A percentile compares a stretch with the other conserved stretches of the same genome.
These are phyloP conservation scores for Plasmodium fragile DNA, from an alignment of 169 alveolate species.

Conservation along the genomic window DNA sequence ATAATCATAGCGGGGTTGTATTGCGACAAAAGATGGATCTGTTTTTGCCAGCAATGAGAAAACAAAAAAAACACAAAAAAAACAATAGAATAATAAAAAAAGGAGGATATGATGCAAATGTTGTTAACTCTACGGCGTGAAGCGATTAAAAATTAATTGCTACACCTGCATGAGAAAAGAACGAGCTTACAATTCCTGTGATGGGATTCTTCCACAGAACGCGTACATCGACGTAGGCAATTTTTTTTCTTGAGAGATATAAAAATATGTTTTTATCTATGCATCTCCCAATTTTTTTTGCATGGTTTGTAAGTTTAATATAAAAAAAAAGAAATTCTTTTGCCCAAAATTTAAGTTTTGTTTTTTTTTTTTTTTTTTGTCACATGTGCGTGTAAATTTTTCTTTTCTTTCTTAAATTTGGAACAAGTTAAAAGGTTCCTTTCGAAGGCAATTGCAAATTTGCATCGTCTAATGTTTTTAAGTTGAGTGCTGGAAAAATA, in stretches of 20 bases:
- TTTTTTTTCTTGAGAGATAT: background rate
- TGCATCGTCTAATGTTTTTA: background rate
- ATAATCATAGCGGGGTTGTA: background rate
- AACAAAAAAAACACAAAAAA: no score
- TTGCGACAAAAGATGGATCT: background rate
- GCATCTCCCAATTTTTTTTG: background rate
- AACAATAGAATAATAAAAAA: background rate
- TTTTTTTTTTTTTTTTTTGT: background rate
- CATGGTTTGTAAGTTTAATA: background rate
- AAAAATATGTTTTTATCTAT: background rate
- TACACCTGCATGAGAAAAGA: background rate
- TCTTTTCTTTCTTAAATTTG: background rate
- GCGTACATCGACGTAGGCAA: background rate
- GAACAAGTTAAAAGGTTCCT: background rate
- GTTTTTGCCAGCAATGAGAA: background rate
- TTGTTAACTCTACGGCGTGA: background rate
- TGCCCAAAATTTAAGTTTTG: background rate
- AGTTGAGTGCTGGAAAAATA: background rate
- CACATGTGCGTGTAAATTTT: background rate
- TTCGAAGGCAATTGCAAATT: background rate
- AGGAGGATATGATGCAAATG: background rate
- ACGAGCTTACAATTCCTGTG: background rate
- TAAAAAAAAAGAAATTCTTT: no score
- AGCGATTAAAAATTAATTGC: background rate
- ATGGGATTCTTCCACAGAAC: background rate